These are phyloP conservation scores for Fusarium transvaalense DNA, from an alignment of 2,329 filamentous ascomycete species.

Conservation along the genomic window DNA sequence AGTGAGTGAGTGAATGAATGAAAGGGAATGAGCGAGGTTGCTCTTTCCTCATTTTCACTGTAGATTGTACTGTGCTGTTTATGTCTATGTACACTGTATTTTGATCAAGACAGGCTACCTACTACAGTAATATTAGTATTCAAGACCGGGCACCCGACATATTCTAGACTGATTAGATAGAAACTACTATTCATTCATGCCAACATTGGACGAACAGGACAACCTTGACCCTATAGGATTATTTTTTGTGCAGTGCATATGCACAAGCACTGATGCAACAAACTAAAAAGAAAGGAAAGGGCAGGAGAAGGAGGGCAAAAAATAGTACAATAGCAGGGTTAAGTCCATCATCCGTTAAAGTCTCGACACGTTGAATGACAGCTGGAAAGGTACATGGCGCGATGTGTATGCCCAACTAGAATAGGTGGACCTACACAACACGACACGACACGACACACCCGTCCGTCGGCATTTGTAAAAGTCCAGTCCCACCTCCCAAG, in stretches of 20 bases:
- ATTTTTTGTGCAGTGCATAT: constrained; percentile 23
- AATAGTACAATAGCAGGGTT: neutral
- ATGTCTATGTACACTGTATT: constrained; percentile 9
- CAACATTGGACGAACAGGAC: neutral
- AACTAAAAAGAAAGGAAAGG: constrained; percentile 11
- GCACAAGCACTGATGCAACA: constrained; percentile 40
- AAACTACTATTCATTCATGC: neutral
- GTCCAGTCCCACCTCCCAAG: neutral
- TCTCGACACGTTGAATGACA: constrained; percentile 17
- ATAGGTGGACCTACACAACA: constrained; percentile 15
- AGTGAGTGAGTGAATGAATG: constrained; percentile 4
- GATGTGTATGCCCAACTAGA: constrained; percentile 30
- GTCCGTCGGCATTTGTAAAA: constrained; percentile 3
- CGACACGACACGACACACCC: no score
- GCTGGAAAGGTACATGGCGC: constrained; percentile 14
- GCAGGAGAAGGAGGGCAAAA: neutral
- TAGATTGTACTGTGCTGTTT: constrained; percentile 17
- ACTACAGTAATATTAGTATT: neutral
- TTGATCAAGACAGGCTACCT: neutral
- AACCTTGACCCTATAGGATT: constrained; percentile 2
- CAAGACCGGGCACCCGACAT: no score
- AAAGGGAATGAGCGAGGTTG: constrained; percentile 2
- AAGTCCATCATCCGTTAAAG: constrained; percentile 10
- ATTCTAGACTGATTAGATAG: no score
- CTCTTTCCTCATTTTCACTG: no score